A percentile compares a stretch with the other conserved stretches of the same genome.
Evolutionary conservation across 1,139 yeast genomes (phyloP).

Genomic region (Lodderomyces margitis): DNA sequence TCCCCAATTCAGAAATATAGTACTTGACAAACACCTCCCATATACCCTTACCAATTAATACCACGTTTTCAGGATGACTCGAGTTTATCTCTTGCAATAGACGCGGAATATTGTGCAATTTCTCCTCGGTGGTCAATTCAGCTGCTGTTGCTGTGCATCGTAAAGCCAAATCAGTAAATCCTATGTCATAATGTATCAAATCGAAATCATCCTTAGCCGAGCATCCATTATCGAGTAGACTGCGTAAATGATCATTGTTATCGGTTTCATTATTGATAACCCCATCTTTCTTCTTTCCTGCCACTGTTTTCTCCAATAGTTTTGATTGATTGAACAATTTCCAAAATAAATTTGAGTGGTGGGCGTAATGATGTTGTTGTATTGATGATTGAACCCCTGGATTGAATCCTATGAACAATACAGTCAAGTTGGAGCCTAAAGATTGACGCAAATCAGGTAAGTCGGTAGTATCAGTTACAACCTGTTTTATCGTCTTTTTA

Average conservation of each 20-base stretch:
- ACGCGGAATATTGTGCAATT: slow-evolving; percentile 53
- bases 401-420: slow-evolving; percentile 70
- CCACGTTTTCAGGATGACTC: slow-evolving; percentile 43
- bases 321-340: slow-evolving; percentile 56
- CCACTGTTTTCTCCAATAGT: slow-evolving; percentile 30
- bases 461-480: slow-evolving; percentile 3
- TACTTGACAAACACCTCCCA: slow-evolving; percentile 59
- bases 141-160: slow-evolving; percentile 63
- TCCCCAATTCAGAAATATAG: slow-evolving; percentile 15
- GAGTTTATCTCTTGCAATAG: slow-evolving; percentile 45
- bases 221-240: slow-evolving; percentile 30
- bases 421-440: slow-evolving; percentile 28
- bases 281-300: slow-evolving; percentile 1
- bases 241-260: slow-evolving; percentile 3
- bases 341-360: slow-evolving; percentile 70
- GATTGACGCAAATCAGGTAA: slow-evolving; percentile 35
- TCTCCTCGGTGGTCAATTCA: slow-evolving; percentile 53
- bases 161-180: slow-evolving; percentile 70
- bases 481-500: neutral
- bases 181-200: slow-evolving; percentile 49
- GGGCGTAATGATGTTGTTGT: slow-evolving; percentile 74
- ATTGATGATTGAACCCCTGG: slow-evolving; percentile 69
- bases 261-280: neutral
- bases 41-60: slow-evolving; percentile 75
- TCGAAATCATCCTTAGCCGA: slow-evolving; percentile 49